These are phyloP conservation scores for Rhodamnia rubescens DNA, from an alignment of 345 rosid genomes.

Conservation along the genomic window DNA sequence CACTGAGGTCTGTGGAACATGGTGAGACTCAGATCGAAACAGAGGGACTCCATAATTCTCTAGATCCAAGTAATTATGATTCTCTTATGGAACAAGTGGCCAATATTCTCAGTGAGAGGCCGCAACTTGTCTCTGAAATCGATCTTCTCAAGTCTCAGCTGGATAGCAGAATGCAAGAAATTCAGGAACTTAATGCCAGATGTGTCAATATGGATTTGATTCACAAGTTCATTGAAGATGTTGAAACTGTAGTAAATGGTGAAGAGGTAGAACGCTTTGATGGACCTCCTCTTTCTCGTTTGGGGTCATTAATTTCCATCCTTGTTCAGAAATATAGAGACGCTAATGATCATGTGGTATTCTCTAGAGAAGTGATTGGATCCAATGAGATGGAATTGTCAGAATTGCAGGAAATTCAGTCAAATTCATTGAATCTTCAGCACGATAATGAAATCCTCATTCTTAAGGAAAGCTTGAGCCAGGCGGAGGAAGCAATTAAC, in stretches of 20 bases:
- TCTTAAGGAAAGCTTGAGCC: slow-evolving; percentile 39
- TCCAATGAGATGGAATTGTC: slow-evolving; percentile 33
- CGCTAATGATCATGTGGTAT: slow-evolving; percentile 24
- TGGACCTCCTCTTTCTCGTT: slow-evolving; percentile 22
- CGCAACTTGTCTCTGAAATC: slow-evolving; percentile 40
- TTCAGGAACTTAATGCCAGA: slow-evolving; percentile 39
- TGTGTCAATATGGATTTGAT: slow-evolving; percentile 35
- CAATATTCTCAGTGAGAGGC: slow-evolving; percentile 41
- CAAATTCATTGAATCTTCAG: slow-evolving; percentile 37
- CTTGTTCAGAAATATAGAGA: slow-evolving; percentile 59
- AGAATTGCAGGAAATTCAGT: slow-evolving; percentile 37
- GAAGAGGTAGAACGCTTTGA: slow-evolving; percentile 27
- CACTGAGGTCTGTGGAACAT: slow-evolving; percentile 23
- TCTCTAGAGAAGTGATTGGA: slow-evolving; percentile 25
- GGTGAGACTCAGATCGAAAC: slow-evolving; percentile 11
- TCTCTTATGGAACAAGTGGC: slow-evolving; percentile 38
- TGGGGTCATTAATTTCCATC: slow-evolving; percentile 53
- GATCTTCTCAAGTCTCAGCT: slow-evolving; percentile 44
- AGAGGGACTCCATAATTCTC: slow-evolving; percentile 22
- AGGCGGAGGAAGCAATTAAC: slow-evolving; percentile 45
- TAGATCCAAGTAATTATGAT: slow-evolving; percentile 30
- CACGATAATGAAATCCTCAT: slow-evolving; percentile 41
- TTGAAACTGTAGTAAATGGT: slow-evolving; percentile 46
- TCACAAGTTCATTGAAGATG: slow-evolving; percentile 40
- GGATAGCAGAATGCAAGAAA: slow-evolving; percentile 29